A percentile compares a stretch with the other conserved stretches of the same genome.
Conservation (phyloP, 1,284 basidiomycete species). For the Mycena citricolor region DNA sequence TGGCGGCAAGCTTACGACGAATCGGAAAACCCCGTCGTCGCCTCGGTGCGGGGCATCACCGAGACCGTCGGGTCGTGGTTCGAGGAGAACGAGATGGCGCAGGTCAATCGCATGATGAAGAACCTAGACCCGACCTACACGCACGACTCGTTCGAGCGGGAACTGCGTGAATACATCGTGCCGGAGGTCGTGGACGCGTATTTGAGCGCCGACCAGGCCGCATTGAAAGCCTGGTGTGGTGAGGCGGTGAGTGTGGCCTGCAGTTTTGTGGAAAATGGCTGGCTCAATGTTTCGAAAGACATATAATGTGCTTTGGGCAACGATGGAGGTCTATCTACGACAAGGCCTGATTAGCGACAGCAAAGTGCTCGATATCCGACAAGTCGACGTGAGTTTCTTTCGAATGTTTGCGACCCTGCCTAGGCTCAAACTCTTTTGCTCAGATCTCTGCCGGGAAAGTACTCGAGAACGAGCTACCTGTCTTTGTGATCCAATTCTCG, state of each 20-base stretch:
- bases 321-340: conserved; percentile 90
- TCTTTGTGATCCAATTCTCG: conserved; percentile 91
- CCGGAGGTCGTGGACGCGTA: conserved; percentile 98
- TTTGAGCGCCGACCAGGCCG: conserved; percentile 83
- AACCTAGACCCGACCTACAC: conserved; percentile 85
- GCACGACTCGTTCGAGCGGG: conserved; percentile 85
- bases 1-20: conserved; percentile 83
- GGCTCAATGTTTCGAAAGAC: conserved; percentile 73
- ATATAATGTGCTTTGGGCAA: conserved; percentile 96
- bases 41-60: conserved; percentile 81
- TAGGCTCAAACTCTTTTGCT: conserved; percentile 2
- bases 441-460: conserved; percentile 81
- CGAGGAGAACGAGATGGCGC: conserved; percentile 97
- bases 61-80: conserved; percentile 87
- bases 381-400: conserved; percentile 97
- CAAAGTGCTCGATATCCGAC: conserved; percentile 91
- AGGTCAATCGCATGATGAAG: conserved; percentile 88
- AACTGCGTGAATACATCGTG: conserved; percentile 95
- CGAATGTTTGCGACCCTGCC: conserved; percentile 2
- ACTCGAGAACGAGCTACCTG: conserved; percentile 87
- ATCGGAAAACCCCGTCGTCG: conserved; percentile 89
- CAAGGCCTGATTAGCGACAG: conserved; percentile 90
- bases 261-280: not conserved
- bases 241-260: conserved; percentile 74
- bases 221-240: conserved; percentile 89